Conservation (phyloP, 1,284 basidiomycete species). For the Phellopilus nigrolimitatus region DNA sequence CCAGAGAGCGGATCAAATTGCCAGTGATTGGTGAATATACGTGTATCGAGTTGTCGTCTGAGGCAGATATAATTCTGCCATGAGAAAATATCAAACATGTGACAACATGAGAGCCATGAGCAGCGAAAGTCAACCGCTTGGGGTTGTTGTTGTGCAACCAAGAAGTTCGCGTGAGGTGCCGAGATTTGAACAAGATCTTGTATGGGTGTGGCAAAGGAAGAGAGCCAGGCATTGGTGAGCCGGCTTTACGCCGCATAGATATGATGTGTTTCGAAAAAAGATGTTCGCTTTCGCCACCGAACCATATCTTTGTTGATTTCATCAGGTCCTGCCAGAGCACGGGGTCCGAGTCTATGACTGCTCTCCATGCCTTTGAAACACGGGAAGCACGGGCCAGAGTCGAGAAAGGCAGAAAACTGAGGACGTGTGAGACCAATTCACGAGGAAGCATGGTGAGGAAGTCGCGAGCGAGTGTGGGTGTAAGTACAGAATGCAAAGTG, state of each 20-base stretch:
- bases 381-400: slow-evolving; percentile 75
- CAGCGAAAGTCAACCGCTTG: slow-evolving; percentile 75
- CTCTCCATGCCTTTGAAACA: slow-evolving; percentile 77
- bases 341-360: slow-evolving; percentile 79
- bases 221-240: slow-evolving; percentile 36
- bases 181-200: slow-evolving; percentile 83
- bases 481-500: slow-evolving; percentile 76
- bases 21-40: slow-evolving; percentile 85
- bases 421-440: slow-evolving; percentile 77
- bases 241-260: slow-evolving; percentile 48
- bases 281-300: slow-evolving; percentile 71
- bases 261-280: slow-evolving; percentile 63
- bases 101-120: slow-evolving; percentile 86
- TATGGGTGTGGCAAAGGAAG: slow-evolving; percentile 75
- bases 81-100: slow-evolving; percentile 92
- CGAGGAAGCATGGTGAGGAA: slow-evolving; percentile 82
- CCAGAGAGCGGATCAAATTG: slow-evolving; percentile 64
- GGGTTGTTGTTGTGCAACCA: slow-evolving; percentile 75
- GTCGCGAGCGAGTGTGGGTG: slow-evolving; percentile 81
- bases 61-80: slow-evolving; percentile 91
- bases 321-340: slow-evolving; percentile 81
- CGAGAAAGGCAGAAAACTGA: slow-evolving; percentile 72
- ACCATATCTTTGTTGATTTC: slow-evolving; percentile 77
- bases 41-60: slow-evolving; percentile 91
- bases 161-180: slow-evolving; percentile 70